Evolutionary conservation across 768 basidiomycete species (phyloP).

Genomic region (Trametes coccinea): DNA sequence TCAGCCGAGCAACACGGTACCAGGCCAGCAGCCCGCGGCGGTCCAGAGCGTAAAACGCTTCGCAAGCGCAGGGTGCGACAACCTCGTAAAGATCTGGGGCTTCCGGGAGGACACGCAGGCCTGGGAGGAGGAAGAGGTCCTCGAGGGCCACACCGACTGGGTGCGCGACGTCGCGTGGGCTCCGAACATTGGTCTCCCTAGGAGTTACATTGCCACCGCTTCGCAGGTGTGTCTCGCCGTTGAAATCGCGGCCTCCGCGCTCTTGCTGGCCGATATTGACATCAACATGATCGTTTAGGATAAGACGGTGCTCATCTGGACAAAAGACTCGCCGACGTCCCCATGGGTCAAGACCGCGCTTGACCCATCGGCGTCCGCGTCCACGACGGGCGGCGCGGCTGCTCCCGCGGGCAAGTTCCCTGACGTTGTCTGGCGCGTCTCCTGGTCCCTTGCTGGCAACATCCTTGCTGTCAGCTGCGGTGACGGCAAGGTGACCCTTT

Average conservation of each 20-base stretch:
- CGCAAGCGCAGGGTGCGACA: constrained; percentile 95
- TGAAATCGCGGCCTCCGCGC: too few species aligned
- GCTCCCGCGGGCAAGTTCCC: constrained; percentile 75
- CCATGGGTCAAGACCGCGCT: constrained; percentile 82
- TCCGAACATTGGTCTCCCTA: constrained; percentile 92
- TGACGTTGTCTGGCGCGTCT: constrained; percentile 98
- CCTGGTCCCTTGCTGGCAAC: constrained; percentile 96
- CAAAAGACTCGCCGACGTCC: constrained; percentile 71
- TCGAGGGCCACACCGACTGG: constrained; percentile 96
- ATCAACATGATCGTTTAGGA: constrained; percentile 43
- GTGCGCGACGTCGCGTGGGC: constrained; percentile 99
- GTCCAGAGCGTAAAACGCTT: constrained; percentile 77
- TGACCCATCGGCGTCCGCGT: constrained; percentile 60
- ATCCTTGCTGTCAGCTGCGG: constrained; percentile 95
- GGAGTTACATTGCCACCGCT: constrained; percentile 94
- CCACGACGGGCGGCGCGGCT: constrained; percentile 43
- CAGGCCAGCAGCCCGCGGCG: constrained; percentile 43
- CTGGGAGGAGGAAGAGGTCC: constrained; percentile 87
- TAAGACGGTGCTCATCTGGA: constrained; percentile 90
- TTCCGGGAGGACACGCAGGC: constrained; percentile 85
- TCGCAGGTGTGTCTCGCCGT: constrained; percentile 61
- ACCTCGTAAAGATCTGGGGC: constrained; percentile 91
- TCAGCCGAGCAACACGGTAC: constrained; percentile 49
- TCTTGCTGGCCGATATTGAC: not conserved
- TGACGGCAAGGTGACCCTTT: constrained; percentile 95